These are phyloP conservation scores for Fusarium armeniacum DNA, from an alignment of 2,329 filamentous ascomycete genomes.

Conservation along the genomic window DNA sequence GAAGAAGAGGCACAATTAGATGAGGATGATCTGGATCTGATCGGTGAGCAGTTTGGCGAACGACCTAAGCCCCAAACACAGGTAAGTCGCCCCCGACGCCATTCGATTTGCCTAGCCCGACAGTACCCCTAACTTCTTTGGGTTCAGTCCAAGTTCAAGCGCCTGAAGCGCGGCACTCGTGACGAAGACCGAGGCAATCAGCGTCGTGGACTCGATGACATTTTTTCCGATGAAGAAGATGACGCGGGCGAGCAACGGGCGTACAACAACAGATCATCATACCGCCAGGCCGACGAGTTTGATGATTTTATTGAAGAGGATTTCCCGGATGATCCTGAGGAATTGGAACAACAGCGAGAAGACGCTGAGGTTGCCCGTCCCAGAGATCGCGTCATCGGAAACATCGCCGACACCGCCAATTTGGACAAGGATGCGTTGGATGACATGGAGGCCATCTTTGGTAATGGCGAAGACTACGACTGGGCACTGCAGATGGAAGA, in stretches of 20 bases:
- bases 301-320: conserved; percentile 98
- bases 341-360: conserved; percentile 80
- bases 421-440: conserved; percentile 93
- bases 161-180: conserved; percentile 91
- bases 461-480: conserved; percentile 94
- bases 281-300: conserved; percentile 82
- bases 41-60: conserved; percentile 82
- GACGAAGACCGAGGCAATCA: conserved; percentile 75
- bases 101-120: neutral
- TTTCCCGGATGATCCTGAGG: conserved; percentile 87
- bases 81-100: conserved; percentile 66
- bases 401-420: conserved; percentile 82
- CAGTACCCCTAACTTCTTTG: conserved; percentile 10
- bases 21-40: conserved; percentile 95
- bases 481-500: conserved; percentile 94
- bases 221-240: conserved; percentile 96
- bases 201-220: conserved; percentile 84
- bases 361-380: conserved; percentile 91
- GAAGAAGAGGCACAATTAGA: conserved; percentile 91
- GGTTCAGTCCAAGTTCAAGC: conserved; percentile 88
- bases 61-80: conserved; percentile 74
- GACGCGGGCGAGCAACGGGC: conserved; percentile 70
- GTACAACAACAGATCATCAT: conserved; percentile 62
- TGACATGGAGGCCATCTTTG: conserved; percentile 96
- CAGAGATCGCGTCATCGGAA: conserved; percentile 76